Evolutionary conservation across 176 grass and related monocot species (phyloP), one percentile per base, ranked within the genome.

Genomic region (Aegilops umbellulata): DNA sequence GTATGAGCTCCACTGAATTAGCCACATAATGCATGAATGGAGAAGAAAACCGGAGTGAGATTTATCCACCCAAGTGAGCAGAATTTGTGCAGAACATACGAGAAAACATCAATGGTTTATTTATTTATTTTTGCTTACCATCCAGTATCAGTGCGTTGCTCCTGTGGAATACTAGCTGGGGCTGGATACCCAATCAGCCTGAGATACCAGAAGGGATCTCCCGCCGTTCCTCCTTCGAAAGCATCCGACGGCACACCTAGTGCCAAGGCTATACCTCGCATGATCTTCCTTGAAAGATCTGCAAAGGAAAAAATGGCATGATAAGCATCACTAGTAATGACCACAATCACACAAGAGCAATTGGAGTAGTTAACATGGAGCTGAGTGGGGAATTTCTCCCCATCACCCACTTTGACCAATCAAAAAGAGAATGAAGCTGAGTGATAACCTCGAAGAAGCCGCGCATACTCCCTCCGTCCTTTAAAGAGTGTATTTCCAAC

Each of bases 221-320:
- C 90, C 31, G 90, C 90, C 19, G 34, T 81, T 60, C 49, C 69
- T 19, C 93, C 88, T 88, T 98, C 93, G 79, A 98, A 95, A 76
- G 88, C 90, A 94, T 95, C 88, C 44, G 85, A 65, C 20, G 83
- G 60, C 17, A 47, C 91, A 79, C 92, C 91, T 73, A 98, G 61
- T 57, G 89, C 96, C 91, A 98, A 89, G 24, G 96, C 91, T 92
- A 98, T 95, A 80, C 96, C 96, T 65, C 86, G 82, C 93, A 98
- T 95, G 47, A 98, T 98, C 86, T 95, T 98, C 84, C 96, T 92
- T 86, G 92, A 94, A 86, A 98, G 90, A 82, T 95, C 93, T 98
- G 77, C n/a, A 83, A 49, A 49, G 8, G 6, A 25, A 51, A 67
- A 83, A 74, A 38, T 78, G 17, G 10, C 17, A 20, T 38, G 83